These are phyloP conservation scores for Emmonsiellopsis sp. DNA, from an alignment of 2,329 filamentous ascomycete genomes.

Conservation along the genomic window DNA sequence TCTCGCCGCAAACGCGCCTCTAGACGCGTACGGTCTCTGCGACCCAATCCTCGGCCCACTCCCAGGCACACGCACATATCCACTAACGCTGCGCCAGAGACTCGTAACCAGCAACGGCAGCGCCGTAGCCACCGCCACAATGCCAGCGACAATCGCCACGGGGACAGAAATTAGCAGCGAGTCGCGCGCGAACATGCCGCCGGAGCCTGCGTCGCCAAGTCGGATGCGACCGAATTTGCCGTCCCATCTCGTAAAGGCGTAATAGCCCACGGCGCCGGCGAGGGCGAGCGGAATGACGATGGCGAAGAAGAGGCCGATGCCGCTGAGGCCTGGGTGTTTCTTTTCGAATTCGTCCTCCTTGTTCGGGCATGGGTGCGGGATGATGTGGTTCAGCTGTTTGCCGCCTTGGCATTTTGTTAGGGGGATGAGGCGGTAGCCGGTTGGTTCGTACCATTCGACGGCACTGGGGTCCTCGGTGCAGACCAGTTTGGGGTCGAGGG, in stretches of 20 bases:
- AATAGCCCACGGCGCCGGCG: slow-evolving; percentile 70
- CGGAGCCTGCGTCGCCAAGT: slow-evolving; percentile 57
- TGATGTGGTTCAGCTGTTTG: slow-evolving; percentile 60
- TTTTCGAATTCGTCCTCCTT: slow-evolving; percentile 76
- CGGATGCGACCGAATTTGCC: slow-evolving; percentile 88
- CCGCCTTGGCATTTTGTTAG: slow-evolving; percentile 80
- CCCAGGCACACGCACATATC: slow-evolving; percentile 35
- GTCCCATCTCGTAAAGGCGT: slow-evolving; percentile 74
- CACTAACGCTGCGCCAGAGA: slow-evolving; percentile 58
- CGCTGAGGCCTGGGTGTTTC: slow-evolving; percentile 57
- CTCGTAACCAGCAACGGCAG: slow-evolving; percentile 64
- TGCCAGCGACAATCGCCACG: slow-evolving; percentile 69
- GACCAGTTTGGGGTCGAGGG: slow-evolving; percentile 50
- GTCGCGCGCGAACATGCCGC: slow-evolving; percentile 55
- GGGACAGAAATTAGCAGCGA: slow-evolving; percentile 74
- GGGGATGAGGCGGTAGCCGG: slow-evolving; percentile 82
- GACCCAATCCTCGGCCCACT: slow-evolving; percentile 39
- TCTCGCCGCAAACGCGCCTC: slow-evolving; percentile 79
- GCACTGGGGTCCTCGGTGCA: slow-evolving; percentile 57
- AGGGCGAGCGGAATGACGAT: slow-evolving; percentile 65
- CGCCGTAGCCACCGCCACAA: slow-evolving; percentile 63
- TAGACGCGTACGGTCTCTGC: slow-evolving; percentile 67
- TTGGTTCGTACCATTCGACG: slow-evolving; percentile 74
- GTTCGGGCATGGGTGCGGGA: slow-evolving; percentile 59
- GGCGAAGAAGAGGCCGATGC: slow-evolving; percentile 73